phyloP scores from a whole-genome alignment of 1,139 yeast species.

The Candida neerlandica region DNA sequence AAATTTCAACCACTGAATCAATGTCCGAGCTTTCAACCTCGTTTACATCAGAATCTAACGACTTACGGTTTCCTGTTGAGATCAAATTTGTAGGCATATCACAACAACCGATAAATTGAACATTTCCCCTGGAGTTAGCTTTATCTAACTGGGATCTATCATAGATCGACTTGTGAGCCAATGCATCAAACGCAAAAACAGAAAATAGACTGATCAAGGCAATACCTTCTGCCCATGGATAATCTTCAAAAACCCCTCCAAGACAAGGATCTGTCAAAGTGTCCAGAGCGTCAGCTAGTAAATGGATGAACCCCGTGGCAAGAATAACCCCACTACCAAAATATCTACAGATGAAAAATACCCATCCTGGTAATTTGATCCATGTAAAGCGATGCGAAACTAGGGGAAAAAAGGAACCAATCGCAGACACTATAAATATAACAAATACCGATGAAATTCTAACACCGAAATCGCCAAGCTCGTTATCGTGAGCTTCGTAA shows the following conservation, averaged over 20 bases:
- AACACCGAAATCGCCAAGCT: conserved; percentile 25
- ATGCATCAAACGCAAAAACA: conserved; percentile 33
- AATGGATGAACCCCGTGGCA: conserved; percentile 39
- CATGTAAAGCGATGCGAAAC: conserved; percentile 23
- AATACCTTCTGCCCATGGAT: conserved; percentile 39
- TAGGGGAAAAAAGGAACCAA: conserved; percentile 37
- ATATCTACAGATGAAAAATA: conserved; percentile 30
- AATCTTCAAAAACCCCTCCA: conserved; percentile 30
- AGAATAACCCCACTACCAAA: conserved; percentile 40
- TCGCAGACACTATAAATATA: conserved; percentile 29
- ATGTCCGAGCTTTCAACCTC: not conserved
- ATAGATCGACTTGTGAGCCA: conserved; percentile 27
- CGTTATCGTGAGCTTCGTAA: conserved; percentile 17
- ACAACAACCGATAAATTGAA: not conserved
- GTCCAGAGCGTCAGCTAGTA: conserved; percentile 31
- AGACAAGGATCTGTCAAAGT: conserved; percentile 31
- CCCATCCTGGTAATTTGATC: conserved; percentile 27
- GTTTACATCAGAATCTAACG: not conserved
- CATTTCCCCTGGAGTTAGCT: not conserved
- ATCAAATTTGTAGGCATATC: not conserved
- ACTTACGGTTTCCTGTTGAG: not conserved
- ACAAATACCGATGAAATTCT: conserved; percentile 36
- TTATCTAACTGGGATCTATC: conserved; percentile 7
- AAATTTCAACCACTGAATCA: conserved; percentile 5
- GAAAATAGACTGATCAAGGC: conserved; percentile 34